Evolutionary conservation across 2,329 filamentous ascomycete genomes (phyloP).

Genomic region (Beauveria medogensis): DNA sequence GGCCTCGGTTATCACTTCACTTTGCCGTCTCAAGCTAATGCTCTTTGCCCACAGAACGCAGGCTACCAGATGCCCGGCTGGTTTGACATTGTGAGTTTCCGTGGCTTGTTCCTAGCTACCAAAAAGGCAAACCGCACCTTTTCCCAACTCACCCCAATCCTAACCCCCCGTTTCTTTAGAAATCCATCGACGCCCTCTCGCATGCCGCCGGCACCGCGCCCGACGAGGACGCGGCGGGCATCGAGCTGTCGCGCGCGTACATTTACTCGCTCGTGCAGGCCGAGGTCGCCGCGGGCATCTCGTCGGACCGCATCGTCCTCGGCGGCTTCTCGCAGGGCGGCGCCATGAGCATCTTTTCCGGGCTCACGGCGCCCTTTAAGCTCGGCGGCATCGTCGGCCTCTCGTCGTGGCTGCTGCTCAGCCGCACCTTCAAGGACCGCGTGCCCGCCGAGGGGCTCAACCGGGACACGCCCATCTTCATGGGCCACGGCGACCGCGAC

Average conservation of each 20-base stretch:
- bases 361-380: constrained; percentile 63
- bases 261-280: constrained; percentile 69
- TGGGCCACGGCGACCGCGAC: constrained; percentile 73
- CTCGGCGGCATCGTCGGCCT: constrained; percentile 84
- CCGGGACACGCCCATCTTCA: constrained; percentile 69
- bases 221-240: constrained; percentile 62
- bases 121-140: not conserved
- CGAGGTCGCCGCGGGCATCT: constrained; percentile 73
- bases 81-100: constrained; percentile 63
- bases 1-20: too few relatives aligned
- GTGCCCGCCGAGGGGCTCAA: constrained; percentile 31
- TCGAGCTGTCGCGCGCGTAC: constrained; percentile 63
- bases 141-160: not conserved
- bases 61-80: constrained; percentile 79
- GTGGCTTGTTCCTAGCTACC: not conserved
- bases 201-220: constrained; percentile 20
- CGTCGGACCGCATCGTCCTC: constrained; percentile 72
- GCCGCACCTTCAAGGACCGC: constrained; percentile 35
- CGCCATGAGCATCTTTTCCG: constrained; percentile 75
- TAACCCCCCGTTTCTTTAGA: constrained; percentile 16
- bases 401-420: constrained; percentile 71
- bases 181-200: constrained; percentile 25
- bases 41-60: constrained; percentile 45
- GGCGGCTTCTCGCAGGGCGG: constrained; percentile 84
- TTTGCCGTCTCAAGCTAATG: too few relatives aligned